These are phyloP conservation scores for Plasmopara muralis DNA, from an alignment of 352 stramenopile species.

Conservation along the genomic window DNA sequence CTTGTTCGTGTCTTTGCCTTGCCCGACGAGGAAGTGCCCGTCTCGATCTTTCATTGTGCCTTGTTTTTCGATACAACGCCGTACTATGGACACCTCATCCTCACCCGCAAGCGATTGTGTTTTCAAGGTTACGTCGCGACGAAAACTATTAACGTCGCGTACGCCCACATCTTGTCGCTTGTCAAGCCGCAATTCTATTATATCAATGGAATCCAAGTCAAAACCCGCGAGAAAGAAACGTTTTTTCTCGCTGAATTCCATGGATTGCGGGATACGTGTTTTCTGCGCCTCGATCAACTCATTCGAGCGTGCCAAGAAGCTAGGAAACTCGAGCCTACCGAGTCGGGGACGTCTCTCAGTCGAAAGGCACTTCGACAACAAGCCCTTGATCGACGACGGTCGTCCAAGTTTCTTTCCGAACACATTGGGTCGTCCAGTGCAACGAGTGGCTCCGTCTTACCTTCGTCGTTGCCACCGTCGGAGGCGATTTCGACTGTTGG, in stretches of 20 bases:
- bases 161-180: conserved; percentile 51
- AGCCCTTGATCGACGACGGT: conserved; percentile 45
- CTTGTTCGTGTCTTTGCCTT: conserved; percentile 46
- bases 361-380: conserved; percentile 45
- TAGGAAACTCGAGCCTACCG: conserved; percentile 17
- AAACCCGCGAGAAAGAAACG: conserved; percentile 52
- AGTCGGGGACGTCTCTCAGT: conserved; percentile 22
- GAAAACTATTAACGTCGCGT: conserved; percentile 53
- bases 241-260: conserved; percentile 81
- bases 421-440: conserved; percentile 19
- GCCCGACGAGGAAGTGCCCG: conserved; percentile 31
- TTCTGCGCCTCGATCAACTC: conserved; percentile 62
- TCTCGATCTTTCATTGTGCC: conserved; percentile 72
- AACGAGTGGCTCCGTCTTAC: conserved; percentile 2
- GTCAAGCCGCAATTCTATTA: conserved; percentile 82
- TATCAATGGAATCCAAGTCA: conserved; percentile 75
- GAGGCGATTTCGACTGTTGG: conserved; percentile 34
- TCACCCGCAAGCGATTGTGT: conserved; percentile 62
- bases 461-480: conserved; percentile 16
- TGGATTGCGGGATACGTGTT: conserved; percentile 62
- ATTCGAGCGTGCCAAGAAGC: conserved; percentile 57
- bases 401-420: conserved; percentile 42
- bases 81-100: conserved; percentile 65
- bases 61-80: conserved; percentile 66
- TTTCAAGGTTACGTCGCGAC: conserved; percentile 47